These are phyloP conservation scores for Leccinum huronense DNA, from an alignment of 1,284 basidiomycete genomes.

Conservation along the genomic window DNA sequence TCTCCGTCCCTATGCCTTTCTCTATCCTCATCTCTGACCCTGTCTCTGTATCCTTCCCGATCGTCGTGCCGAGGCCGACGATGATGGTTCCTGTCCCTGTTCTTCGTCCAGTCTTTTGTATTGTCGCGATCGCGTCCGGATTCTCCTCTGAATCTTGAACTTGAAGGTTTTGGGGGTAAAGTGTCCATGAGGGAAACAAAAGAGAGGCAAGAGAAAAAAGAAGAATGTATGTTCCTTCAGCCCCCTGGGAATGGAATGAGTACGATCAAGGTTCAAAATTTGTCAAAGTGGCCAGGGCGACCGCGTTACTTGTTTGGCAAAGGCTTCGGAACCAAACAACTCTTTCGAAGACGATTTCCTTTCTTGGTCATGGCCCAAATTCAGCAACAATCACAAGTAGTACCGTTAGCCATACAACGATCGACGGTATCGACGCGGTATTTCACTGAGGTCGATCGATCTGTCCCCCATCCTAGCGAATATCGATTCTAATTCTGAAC, in stretches of 20 bases:
- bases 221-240: background rate
- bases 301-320: too few relatives aligned
- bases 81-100: constrained; percentile 6
- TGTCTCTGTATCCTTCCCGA: constrained; percentile 8
- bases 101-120: constrained; percentile 11
- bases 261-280: background rate
- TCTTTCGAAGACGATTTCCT: too few relatives aligned
- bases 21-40: constrained; percentile 5
- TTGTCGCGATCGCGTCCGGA: constrained; percentile 17
- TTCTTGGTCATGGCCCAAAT: too few relatives aligned
- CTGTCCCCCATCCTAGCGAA: background rate
- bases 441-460: background rate
- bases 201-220: background rate
- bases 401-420: too few relatives aligned
- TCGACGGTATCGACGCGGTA: too few relatives aligned
- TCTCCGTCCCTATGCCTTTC: background rate
- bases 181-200: constrained; percentile 17
- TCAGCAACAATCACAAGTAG: too few relatives aligned
- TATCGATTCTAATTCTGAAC: background rate
- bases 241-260: background rate
- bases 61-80: constrained; percentile 15
- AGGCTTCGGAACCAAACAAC: too few relatives aligned
- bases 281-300: too few relatives aligned
- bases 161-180: constrained; percentile 24
- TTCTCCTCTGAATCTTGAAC: constrained; percentile 8